Evolutionary conservation across 2,329 filamentous ascomycete genomes (phyloP).

Genomic region (Pestalotiopsis sp.): DNA sequence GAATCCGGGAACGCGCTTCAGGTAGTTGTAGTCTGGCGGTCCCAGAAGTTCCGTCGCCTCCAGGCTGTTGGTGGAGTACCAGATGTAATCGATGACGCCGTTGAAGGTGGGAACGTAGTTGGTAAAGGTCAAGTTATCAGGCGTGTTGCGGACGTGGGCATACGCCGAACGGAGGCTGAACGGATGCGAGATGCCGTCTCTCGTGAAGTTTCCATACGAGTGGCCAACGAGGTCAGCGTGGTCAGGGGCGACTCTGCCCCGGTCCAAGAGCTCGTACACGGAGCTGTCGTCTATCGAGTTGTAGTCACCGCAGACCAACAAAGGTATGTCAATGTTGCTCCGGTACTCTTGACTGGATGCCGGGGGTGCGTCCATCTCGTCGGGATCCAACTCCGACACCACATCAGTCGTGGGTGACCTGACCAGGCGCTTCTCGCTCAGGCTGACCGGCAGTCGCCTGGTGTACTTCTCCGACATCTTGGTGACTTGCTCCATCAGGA

Average conservation of each 20-base stretch:
- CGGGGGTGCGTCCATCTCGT: slow-evolving; percentile 61
- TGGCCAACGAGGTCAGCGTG: slow-evolving; percentile 80
- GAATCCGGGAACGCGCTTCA: slow-evolving; percentile 86
- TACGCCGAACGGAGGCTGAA: slow-evolving; percentile 95
- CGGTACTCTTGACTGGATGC: slow-evolving; percentile 86
- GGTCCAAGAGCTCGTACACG: slow-evolving; percentile 86
- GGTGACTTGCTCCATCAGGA: slow-evolving; percentile 88
- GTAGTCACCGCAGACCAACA: slow-evolving; percentile 93
- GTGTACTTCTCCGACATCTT: slow-evolving; percentile 86
- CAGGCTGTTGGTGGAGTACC: slow-evolving; percentile 90
- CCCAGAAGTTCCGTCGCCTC: slow-evolving; percentile 84
- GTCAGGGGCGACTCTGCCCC: slow-evolving; percentile 75
- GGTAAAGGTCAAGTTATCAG: slow-evolving; percentile 86
- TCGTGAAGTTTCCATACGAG: slow-evolving; percentile 91
- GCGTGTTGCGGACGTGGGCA: slow-evolving; percentile 76
- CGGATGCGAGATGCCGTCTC: slow-evolving; percentile 89
- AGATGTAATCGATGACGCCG: slow-evolving; percentile 95
- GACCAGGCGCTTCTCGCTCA: slow-evolving; percentile 76
- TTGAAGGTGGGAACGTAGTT: slow-evolving; percentile 96
- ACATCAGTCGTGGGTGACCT: slow-evolving; percentile 47
- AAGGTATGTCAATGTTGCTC: slow-evolving; percentile 82
- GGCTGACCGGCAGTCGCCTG: slow-evolving; percentile 65
- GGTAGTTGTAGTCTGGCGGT: slow-evolving; percentile 82
- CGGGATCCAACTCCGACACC: slow-evolving; percentile 48
- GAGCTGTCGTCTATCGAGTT: slow-evolving; percentile 88